Base-by-base conservation (phyloP, 441 rosid species). In the Syzygium malaccense region DNA sequence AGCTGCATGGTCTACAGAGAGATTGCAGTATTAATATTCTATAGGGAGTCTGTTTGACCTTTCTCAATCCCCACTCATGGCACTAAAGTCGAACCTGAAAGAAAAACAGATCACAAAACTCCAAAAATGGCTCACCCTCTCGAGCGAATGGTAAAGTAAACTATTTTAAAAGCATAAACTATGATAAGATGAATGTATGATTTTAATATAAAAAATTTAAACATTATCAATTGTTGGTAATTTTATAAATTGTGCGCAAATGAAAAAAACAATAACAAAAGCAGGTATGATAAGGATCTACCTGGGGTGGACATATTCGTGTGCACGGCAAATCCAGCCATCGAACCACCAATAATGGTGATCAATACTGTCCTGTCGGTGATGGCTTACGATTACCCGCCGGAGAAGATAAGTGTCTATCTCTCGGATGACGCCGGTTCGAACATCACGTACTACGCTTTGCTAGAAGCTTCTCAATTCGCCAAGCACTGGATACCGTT, bases 381-480 rank as follows among this genome's bases (percentile, higher is more conserved):
- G 28, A 86, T 94, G 94, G 94, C 98, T 4, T 94, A 93, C 14
- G 92, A 96, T 80, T 97, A 96, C 58, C 96, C 98, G 4, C 66
- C 96, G 4, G 93, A 95, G 56, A 96, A 94, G 90, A 92, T 95
- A 12, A 91, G 92, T 18, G 88, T 96, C 8, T 96, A 95, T 87
- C 93, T 97, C 33, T 97, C 98, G 1, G 99, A 97, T 28, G 99
- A 96, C 45, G 96, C 93, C 9, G 96, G 95, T 4, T 96, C 98
- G 0, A 89, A 91, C 57, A 86, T 95, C n/a, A 96, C 98, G 15
- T 95, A 93, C 75, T 96, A 93, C 88, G 96, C 99, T 55, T 91
- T 96, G 55, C n/a, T 95, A 26, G 97, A 95, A 87, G 95, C 98
- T 3, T 91, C 96, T 33, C 64, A 64, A 33, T 96, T 95, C 89